Conservation (phyloP, 441 rosid genomes). For the Manihot esculenta region DNA sequence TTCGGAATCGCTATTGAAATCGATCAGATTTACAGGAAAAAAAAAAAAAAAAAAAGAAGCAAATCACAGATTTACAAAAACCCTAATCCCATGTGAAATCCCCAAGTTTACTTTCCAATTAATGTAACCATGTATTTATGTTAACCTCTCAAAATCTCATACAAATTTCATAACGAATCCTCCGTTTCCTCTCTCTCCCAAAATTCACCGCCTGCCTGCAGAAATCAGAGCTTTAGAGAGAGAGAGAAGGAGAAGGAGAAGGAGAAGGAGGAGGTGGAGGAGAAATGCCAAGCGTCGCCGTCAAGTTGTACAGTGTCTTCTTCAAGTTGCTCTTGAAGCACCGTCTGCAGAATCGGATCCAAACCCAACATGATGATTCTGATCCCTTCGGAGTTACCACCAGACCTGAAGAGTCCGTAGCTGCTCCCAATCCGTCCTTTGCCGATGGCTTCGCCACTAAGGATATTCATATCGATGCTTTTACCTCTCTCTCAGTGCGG, state of each 20-base stretch:
- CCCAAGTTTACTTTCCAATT: not conserved
- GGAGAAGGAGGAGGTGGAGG: not conserved
- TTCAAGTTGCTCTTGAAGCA: slow-evolving; percentile 89
- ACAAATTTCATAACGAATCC: too few relatives aligned
- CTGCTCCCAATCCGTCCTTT: slow-evolving; percentile 75
- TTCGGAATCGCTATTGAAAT: not conserved
- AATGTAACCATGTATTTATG: not conserved
- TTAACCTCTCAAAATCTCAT: not conserved
- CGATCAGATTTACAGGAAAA: not conserved
- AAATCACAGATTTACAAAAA: not conserved
- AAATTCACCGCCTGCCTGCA: too few relatives aligned
- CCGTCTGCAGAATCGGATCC: slow-evolving; percentile 81
- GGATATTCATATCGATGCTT: slow-evolving; percentile 90
- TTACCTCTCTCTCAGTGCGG: slow-evolving; percentile 71
- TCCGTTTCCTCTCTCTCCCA: too few relatives aligned
- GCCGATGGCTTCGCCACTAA: slow-evolving; percentile 93
- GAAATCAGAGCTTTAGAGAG: too few relatives aligned
- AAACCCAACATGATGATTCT: slow-evolving; percentile 41
- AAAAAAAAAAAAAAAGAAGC: too few relatives aligned
- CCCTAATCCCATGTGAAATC: not conserved
- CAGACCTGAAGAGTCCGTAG: slow-evolving; percentile 82
- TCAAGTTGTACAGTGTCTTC: slow-evolving; percentile 88
- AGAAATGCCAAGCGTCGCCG: slow-evolving; percentile 88
- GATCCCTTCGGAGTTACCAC: slow-evolving; percentile 65
- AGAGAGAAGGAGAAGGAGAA: not conserved